Base-by-base conservation (phyloP, 2,329 filamentous ascomycete species). In the Sarocladium oryzae region DNA sequence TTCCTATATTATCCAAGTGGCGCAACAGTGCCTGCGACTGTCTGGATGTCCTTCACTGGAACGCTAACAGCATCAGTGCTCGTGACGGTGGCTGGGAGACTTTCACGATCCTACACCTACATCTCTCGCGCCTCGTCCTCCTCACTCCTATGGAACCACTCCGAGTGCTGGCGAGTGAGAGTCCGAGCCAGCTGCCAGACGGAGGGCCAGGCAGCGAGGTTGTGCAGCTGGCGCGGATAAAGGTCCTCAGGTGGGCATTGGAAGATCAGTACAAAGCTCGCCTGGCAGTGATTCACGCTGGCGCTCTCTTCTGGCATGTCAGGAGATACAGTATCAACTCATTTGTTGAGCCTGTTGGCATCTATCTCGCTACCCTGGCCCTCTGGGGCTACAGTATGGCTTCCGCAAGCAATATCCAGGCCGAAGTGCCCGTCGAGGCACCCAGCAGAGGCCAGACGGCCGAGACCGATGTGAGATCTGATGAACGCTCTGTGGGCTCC, bases 41-140 rank as follows among this genome's bases (percentile, higher is more conserved):
- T 46, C 50, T 81, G 5, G 78, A 81, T 54, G 69, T 80, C 4
- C 65, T 81, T 2, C 76, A 81, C 57, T 81, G 78, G 77, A 68
- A 71, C 30, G 77, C 77, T 15, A 78, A 78, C 55, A 71, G 70
- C 54, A 69, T 69, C 2, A 70, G 76, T 24, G 71, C 72, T 7
- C 69, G 70, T 54, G 63, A 68, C 5, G 67, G 67, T 3, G 78
- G 76, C 0, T 63, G 72, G 21, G 77, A 81, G 53, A 74, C 78
- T 53, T 69, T 74, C 10, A 77, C 73, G 4, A 66, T 81, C 0
- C 60, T 79, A 7, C 76, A 80, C 56, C 69, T 81, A 4, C 78
- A 81, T 55, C 58, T 75, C 1, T 71, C 78, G 0, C 69, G 78
- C 4, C 66, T 79, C 1, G 60, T 79, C 2, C 62, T 81, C 9